Base-by-base conservation (phyloP, 257 asterid genomes). In the Echites panduratus region DNA sequence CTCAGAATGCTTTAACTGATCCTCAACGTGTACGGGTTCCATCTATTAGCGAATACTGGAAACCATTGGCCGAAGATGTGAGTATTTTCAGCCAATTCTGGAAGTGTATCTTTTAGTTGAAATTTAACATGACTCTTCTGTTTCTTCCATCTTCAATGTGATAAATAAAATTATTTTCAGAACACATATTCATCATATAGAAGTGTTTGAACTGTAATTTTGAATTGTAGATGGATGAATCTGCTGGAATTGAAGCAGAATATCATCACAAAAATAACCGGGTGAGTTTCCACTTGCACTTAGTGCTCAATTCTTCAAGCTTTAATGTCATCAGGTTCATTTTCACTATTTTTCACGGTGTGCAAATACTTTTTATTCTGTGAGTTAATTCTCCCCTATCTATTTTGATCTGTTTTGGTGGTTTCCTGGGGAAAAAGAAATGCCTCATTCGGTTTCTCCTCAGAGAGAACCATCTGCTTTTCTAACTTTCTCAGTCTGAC, bases 201-300 rank as follows among this genome's bases (percentile, higher is more conserved):
- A 26, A 24, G 50, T 19, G n/a, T 40, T 69, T 70, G 53, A 61
- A 38, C 13, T 49, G 52, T 49, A 26, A 68, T 74, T 80, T 9
- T 77, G 76, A 65, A 79, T 71, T 79, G 84, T 88, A 94, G 98
- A 91, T 91, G 99, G 99, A 94, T 50, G 96, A 88, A 76, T 81
- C 97, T 75, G 97, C 97, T 17, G 98, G 99, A 75, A 91, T 91
- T 70, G 99, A 94, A 80, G 93, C 91, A 74, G 99, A 94, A 79
- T 94, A 94, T 87, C 98, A 94, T 78, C 97, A 90, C 83, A 94
- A 89, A 83, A 94, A 90, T 53, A 91, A 82, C 74, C 85, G 91
- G 80, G 98, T 94, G 19, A 82, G 95, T 86, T 71, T 38, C 20
- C 20, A 9, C 9, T 41, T 63, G 24, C 26, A 63, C 26, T 0